Percentiles rank a stretch among this genome's conserved stretches.
phyloP scores from a whole-genome alignment of 768 basidiomycete genomes.

The Goffeauzyma gilvescens region DNA sequence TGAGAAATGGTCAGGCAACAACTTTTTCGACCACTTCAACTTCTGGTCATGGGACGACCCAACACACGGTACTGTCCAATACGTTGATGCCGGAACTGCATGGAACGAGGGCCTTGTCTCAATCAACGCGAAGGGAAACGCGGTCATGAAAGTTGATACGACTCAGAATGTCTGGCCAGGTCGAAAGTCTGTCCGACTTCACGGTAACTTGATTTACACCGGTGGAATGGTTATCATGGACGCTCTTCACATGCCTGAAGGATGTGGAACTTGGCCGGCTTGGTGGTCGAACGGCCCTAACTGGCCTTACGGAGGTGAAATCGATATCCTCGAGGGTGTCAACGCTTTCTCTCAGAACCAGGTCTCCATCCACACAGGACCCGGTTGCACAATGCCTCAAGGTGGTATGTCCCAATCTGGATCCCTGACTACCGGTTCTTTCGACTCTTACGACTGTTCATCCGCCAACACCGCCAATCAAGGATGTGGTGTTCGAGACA shows the following conservation, averaged over 20 bases:
- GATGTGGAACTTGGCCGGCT: constrained; percentile 70
- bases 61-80: constrained; percentile 50
- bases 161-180: constrained; percentile 50
- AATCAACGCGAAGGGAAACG: constrained; percentile 53
- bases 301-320: constrained; percentile 32
- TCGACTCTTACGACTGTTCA: constrained; percentile 27
- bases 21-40: constrained; percentile 66
- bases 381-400: constrained; percentile 33
- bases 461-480: constrained; percentile 29
- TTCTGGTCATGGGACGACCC: constrained; percentile 50
- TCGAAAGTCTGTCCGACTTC: constrained; percentile 59
- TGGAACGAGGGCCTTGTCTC: constrained; percentile 41
- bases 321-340: constrained; percentile 37
- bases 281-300: constrained; percentile 41
- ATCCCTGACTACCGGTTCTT: constrained; percentile 24
- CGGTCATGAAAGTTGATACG: constrained; percentile 74
- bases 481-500: constrained; percentile 61
- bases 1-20: constrained; percentile 18
- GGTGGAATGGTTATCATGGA: constrained; percentile 66
- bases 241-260: constrained; percentile 71
- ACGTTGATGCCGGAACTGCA: constrained; percentile 44
- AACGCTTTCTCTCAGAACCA: constrained; percentile 35
- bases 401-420: constrained; percentile 14
- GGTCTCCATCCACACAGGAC: constrained; percentile 35
- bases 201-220: constrained; percentile 33